Conservation (phyloP, 345 rosid genomes). For the Nephelium lappaceum region DNA sequence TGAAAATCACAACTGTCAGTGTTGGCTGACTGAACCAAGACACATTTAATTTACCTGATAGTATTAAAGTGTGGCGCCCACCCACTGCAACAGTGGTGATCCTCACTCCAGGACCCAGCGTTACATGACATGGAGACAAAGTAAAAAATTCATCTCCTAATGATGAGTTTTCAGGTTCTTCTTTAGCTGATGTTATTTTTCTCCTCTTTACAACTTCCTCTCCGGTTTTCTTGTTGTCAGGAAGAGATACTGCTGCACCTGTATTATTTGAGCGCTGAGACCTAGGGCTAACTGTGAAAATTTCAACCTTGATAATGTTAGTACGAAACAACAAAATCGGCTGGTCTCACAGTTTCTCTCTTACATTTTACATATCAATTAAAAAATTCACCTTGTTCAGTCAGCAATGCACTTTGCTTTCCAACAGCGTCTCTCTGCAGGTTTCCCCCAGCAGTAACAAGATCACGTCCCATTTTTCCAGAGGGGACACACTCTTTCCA, state of each 20-base stretch:
- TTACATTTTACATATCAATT: conserved; percentile 9
- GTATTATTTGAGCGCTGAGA: conserved; percentile 39
- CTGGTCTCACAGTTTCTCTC: background rate
- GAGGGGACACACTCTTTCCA: conserved; percentile 92
- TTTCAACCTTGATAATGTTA: background rate
- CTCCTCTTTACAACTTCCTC: conserved; percentile 67
- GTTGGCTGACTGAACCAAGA: conserved; percentile 17
- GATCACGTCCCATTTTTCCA: conserved; percentile 36
- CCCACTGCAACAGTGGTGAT: conserved; percentile 74
- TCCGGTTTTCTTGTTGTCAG: conserved; percentile 41
- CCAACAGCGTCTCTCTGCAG: conserved; percentile 42
- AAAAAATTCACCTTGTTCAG: conserved; percentile 52
- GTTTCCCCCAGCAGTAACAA: conserved; percentile 36
- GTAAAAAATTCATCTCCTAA: conserved; percentile 61
- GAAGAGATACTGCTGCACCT: conserved; percentile 30
- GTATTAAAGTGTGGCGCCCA: conserved; percentile 78
- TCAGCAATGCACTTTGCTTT: conserved; percentile 38
- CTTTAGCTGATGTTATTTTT: conserved; percentile 53
- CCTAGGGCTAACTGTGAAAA: conserved; percentile 40
- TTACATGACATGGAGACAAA: conserved; percentile 52
- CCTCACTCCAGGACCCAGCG: conserved; percentile 69
- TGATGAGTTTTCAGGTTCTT: conserved; percentile 47
- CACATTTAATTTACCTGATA: conserved; percentile 65
- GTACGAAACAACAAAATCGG: background rate
- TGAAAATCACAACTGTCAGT: conserved; percentile 20